phyloP scores from a whole-genome alignment of 106 monocot species.

The Dioscorea zingiberensis region DNA sequence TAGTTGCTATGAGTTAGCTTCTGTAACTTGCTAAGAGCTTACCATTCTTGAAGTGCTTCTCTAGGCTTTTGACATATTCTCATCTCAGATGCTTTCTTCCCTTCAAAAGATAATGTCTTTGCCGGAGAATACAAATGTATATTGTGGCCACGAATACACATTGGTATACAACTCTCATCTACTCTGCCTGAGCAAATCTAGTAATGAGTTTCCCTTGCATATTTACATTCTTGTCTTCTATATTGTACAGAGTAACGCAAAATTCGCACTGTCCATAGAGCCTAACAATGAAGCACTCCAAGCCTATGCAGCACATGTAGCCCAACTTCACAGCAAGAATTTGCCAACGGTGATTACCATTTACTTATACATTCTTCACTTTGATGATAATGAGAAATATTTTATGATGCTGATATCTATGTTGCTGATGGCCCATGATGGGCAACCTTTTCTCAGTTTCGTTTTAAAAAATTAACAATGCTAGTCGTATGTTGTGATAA shows the following conservation, averaged over 20 bases:
- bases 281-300: slow-evolving; percentile 71
- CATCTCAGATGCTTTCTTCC: slow-evolving; percentile 66
- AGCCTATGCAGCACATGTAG: slow-evolving; percentile 62
- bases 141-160: slow-evolving; percentile 95
- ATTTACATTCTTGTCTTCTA: neutral
- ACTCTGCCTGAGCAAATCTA: too few relatives aligned
- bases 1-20: too few relatives aligned
- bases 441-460: too few relatives aligned
- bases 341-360: slow-evolving; percentile 59
- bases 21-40: too few relatives aligned
- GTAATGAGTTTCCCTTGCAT: too few relatives aligned
- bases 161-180: slow-evolving; percentile 26
- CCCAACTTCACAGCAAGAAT: slow-evolving; percentile 60
- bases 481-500: neutral
- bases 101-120: slow-evolving; percentile 66
- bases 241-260: slow-evolving; percentile 71
- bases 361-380: neutral
- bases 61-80: too few relatives aligned
- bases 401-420: neutral
- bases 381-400: neutral
- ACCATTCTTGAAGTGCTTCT: too few relatives aligned
- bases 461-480: neutral
- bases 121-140: slow-evolving; percentile 77
- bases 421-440: too few relatives aligned
- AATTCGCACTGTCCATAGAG: slow-evolving; percentile 88